Evolutionary conservation across 352 stramenopile genomes (phyloP).

Genomic region (Phytophthora sojae): DNA sequence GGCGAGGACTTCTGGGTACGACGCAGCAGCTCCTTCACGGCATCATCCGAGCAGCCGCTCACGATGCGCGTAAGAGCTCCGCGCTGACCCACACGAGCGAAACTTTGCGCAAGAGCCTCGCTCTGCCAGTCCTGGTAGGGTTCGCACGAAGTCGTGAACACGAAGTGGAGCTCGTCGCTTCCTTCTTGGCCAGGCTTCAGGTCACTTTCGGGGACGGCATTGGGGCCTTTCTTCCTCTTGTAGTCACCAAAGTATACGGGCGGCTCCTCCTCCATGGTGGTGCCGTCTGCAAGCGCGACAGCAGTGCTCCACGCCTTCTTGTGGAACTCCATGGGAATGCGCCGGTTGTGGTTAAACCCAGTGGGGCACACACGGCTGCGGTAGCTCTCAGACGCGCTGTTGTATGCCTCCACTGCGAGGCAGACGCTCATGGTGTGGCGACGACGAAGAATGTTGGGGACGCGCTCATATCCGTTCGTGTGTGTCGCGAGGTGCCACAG

Average conservation of each 20-base stretch:
- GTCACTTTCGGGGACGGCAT: slow-evolving; percentile 6
- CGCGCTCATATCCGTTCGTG: slow-evolving; percentile 80
- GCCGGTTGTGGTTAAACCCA: slow-evolving; percentile 78
- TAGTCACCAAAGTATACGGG: slow-evolving; percentile 60
- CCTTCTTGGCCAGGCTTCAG: slow-evolving; percentile 44
- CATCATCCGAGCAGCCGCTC: slow-evolving; percentile 60
- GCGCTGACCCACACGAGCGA: slow-evolving; percentile 62
- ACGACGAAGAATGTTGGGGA: slow-evolving; percentile 80
- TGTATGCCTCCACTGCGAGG: slow-evolving; percentile 76
- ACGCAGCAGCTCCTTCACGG: slow-evolving; percentile 49
- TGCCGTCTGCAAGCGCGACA: slow-evolving; percentile 46
- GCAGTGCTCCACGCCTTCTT: slow-evolving; percentile 55
- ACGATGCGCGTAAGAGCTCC: slow-evolving; percentile 77
- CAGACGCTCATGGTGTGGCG: slow-evolving; percentile 81
- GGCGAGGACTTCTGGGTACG: slow-evolving; percentile 44
- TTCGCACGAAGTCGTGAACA: slow-evolving; percentile 76
- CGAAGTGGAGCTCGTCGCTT: slow-evolving; percentile 80
- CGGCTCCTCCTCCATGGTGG: slow-evolving; percentile 34
- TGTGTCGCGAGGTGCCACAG: slow-evolving; percentile 79
- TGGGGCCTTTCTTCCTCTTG: slow-evolving; percentile 43
- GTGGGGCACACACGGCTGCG: slow-evolving; percentile 57
- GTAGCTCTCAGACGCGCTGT: slow-evolving; percentile 64
- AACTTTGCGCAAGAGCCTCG: slow-evolving; percentile 72
- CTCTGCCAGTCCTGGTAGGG: slow-evolving; percentile 77
- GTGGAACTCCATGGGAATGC: slow-evolving; percentile 66